Evolutionary conservation across 2,329 filamentous ascomycete species (phyloP).

Genomic region (Fusarium gaditjirri): DNA sequence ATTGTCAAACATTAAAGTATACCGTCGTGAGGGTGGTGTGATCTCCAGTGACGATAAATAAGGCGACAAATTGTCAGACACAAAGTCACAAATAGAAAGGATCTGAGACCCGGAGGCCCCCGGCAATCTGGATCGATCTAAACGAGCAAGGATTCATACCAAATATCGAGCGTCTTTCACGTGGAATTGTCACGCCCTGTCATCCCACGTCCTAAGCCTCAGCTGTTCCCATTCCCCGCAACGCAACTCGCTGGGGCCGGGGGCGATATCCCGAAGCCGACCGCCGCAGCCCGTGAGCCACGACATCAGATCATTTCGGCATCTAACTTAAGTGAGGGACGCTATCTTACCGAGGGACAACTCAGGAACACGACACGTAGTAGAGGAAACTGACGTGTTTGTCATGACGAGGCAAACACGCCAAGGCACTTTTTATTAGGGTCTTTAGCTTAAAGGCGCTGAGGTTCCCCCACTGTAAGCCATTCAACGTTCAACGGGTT

Average conservation of each 20-base stretch:
- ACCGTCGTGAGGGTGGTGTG: background rate
- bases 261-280: constrained; percentile 35
- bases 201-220: background rate
- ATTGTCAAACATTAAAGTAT: background rate
- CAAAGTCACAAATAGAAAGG: background rate
- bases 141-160: background rate
- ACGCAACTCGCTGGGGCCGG: background rate
- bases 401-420: background rate
- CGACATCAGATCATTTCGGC: constrained; percentile 33
- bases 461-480: constrained; percentile 15
- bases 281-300: constrained; percentile 19
- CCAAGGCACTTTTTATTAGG: constrained; percentile 4
- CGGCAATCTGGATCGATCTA: background rate
- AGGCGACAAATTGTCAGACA: background rate
- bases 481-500: background rate
- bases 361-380: constrained; percentile 17
- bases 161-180: background rate
- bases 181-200: background rate
- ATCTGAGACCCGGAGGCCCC: background rate
- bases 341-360: constrained; percentile 37
- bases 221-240: constrained; percentile 23
- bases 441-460: constrained; percentile 36
- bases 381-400: constrained; percentile 14
- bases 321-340: background rate
- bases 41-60: background rate